Base-by-base conservation (phyloP, 1,139 yeast species). In the Williopsis jadinii region DNA sequence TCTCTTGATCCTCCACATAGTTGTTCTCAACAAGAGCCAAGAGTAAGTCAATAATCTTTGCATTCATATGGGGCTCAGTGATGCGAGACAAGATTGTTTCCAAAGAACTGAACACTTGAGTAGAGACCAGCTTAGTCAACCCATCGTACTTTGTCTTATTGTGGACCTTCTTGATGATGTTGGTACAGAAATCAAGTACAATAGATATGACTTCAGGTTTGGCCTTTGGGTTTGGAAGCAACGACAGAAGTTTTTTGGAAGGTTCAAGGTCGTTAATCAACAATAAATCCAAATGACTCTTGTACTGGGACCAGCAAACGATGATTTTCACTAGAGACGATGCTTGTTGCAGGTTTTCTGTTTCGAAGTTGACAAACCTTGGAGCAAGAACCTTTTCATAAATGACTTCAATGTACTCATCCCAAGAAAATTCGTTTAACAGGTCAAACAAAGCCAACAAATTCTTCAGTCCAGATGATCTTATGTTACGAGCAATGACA, bases 291-390 rank as follows among this genome's bases (percentile, higher is more conserved):
- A 71, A 64, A 33, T 81, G 67, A 27, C 67, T 64, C 11, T 70
- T 66, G 28, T 66, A 63, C 11, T 71, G 67, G 36, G 92, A 73
- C 79, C 95, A 75, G 12, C 75, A 67, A 5, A 75, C 63, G 52
- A 90, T 74, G n/a, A 87, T 60, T 43, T 69, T 75, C 75, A 90
- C 67, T 38, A 90, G 61, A 0, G 95, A 75, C 0, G 97, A 87
- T 1, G 90, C 82, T 54, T 82, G 88, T 55, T 87, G 95, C 36
- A 84, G 67, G 57, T 90, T 90, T 53, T 85, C 95, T 34, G 66
- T 71, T 3, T 84, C 82, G 59, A 90, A 88, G 24, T 72, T 68
- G 1, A 52, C 64, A 53, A 92, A 67, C 54, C 94, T 75, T 11
- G 95, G 90, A 19, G 58, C 54, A n/a, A 92, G 66, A 31, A 88